These are phyloP conservation scores for Saccharomyces hybrid DNA, from an alignment of 1,139 yeast species.

Conservation along the genomic window DNA sequence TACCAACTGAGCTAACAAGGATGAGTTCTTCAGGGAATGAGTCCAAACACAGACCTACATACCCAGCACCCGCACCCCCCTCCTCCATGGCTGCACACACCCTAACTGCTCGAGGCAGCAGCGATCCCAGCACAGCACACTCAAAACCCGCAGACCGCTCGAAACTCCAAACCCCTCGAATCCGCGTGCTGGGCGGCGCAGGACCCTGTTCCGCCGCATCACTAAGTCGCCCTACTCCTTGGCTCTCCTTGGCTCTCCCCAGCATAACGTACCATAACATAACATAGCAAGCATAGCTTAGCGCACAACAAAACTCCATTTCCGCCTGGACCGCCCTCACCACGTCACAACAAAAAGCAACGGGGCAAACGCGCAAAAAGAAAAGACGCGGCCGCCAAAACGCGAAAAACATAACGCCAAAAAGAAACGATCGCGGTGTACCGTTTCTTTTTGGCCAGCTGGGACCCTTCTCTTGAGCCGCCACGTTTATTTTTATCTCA, in stretches of 20 bases:
- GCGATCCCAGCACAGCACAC: no score
- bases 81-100: no score
- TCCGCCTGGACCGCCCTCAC: conserved; percentile 74
- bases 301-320: conserved; percentile 40
- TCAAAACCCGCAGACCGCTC: no score
- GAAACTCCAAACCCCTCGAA: background rate
- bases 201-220: background rate
- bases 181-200: background rate
- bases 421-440: conserved; percentile 51
- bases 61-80: no score
- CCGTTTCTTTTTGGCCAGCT: background rate
- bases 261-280: no score
- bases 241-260: no score
- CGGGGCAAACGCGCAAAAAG: conserved; percentile 62
- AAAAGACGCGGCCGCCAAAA: conserved; percentile 33
- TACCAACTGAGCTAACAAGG: conserved; percentile 35
- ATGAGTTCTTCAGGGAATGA: conserved; percentile 22
- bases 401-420: conserved; percentile 60
- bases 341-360: conserved; percentile 81
- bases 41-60: no score
- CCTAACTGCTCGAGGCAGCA: no score
- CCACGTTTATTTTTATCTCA: background rate
- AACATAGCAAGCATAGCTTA: no score
- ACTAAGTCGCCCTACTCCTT: background rate
- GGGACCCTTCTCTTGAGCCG: background rate